phyloP scores from a whole-genome alignment of 1,139 yeast genomes.

The Blastobotrys serpentis region DNA sequence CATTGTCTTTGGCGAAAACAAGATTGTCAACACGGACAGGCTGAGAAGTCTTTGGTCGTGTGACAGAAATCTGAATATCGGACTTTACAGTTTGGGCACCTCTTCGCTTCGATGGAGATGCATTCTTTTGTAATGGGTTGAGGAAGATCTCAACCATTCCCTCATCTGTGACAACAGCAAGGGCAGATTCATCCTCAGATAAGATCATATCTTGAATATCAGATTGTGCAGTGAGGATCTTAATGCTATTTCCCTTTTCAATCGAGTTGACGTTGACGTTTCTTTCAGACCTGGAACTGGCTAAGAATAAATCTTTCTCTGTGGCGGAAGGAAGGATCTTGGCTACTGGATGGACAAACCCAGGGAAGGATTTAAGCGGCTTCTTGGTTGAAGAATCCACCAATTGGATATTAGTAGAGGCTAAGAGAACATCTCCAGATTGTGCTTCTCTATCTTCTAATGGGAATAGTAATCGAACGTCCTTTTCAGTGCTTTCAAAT shows the following conservation, averaged over 20 bases:
- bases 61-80: conserved; percentile 25
- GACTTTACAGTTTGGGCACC: conserved; percentile 28
- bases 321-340: conserved; percentile 15
- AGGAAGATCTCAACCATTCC: conserved; percentile 64
- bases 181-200: conserved; percentile 41
- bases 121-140: conserved; percentile 45
- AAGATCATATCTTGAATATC: conserved; percentile 50
- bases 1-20: conserved; percentile 41
- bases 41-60: conserved; percentile 32
- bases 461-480: conserved; percentile 35
- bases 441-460: conserved; percentile 41
- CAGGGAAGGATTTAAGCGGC: conserved; percentile 28
- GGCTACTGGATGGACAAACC: conserved; percentile 28
- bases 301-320: conserved; percentile 50
- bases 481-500: conserved; percentile 43
- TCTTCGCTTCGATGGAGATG: conserved; percentile 32
- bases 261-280: conserved; percentile 70
- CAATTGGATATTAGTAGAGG: conserved; percentile 63
- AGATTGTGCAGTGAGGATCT: conserved; percentile 66
- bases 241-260: conserved; percentile 38
- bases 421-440: conserved; percentile 46
- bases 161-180: conserved; percentile 63
- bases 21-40: conserved; percentile 46
- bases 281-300: conserved; percentile 75
- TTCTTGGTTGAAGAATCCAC: conserved; percentile 40